phyloP scores from a whole-genome alignment of 257 asterid genomes.

The Salvia miltiorrhiza region DNA sequence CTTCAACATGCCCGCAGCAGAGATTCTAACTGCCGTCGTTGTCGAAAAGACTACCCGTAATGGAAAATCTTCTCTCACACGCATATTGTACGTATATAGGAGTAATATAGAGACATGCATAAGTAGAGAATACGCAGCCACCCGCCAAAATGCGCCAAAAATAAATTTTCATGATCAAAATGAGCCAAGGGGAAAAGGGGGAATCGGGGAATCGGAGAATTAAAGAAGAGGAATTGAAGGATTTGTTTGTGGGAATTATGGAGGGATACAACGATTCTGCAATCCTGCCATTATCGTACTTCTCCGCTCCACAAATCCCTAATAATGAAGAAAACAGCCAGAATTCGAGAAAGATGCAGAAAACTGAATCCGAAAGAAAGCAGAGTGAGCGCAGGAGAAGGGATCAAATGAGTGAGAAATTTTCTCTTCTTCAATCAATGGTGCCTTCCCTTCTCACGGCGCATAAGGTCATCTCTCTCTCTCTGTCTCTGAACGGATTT shows the following conservation, averaged over 20 bases:
- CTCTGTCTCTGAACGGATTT: background rate
- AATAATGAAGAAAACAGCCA: slow-evolving; percentile 19
- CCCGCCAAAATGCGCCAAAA: slow-evolving; percentile 2
- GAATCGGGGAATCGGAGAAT: background rate
- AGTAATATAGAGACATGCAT: background rate
- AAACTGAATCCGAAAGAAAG: background rate
- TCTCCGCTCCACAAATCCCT: slow-evolving; percentile 12
- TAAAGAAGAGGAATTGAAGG: slow-evolving; percentile 43
- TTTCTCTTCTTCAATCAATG: slow-evolving; percentile 49
- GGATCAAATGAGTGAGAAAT: slow-evolving; percentile 34
- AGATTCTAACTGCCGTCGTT: slow-evolving; percentile 36
- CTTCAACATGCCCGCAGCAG: slow-evolving; percentile 20
- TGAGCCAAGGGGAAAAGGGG: slow-evolving; percentile 18
- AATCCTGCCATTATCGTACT: slow-evolving; percentile 46
- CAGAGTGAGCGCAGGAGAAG: slow-evolving; percentile 36
- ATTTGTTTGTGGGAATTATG: slow-evolving; percentile 49
- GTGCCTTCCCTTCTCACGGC: slow-evolving; percentile 42
- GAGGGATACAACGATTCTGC: slow-evolving; percentile 46
- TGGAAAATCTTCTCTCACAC: background rate
- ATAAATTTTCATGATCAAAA: slow-evolving; percentile 9
- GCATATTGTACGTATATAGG: slow-evolving; percentile 5
- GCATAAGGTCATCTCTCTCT: slow-evolving; percentile 38
- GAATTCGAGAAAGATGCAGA: slow-evolving; percentile 18
- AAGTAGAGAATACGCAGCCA: background rate
- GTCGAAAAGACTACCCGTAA: background rate